Base-by-base conservation (phyloP, 331 rosid genomes). In the Pyrus hybrid region DNA sequence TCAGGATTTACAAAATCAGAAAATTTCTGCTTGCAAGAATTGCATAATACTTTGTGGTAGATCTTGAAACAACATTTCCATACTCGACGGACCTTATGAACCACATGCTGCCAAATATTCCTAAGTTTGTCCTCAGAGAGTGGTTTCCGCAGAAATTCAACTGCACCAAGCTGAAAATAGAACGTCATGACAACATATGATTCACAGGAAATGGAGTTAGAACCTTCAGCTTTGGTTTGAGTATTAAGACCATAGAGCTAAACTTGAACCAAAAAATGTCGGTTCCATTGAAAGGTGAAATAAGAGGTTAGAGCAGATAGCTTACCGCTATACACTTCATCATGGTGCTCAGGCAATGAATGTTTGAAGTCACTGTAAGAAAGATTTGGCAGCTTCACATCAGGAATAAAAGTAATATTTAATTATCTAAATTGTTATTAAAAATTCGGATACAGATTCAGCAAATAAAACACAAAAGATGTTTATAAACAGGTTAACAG, bases 41-140 rank as follows among this genome's bases (percentile, higher is more conserved):
- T 30, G 47, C 60, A 64, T 61, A 61, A 23, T 47, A 72, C 57
- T 71, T 61, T 71, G 73, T 49, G 58, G 62, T 7, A 67, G 51
- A 76, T 56, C 41, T 54, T n/a, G 73, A 65, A 35, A 75, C 57
- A 74, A 54, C 43, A 63, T 43, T 53, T 14, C 74, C n/a, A 49
- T 11, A 61, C 77, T 76, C 70, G 18, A 80, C 93, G 32, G 63
- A 95, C 99, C 99, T 92, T 95, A 81, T 92, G 99, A 85, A 92
- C 96, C 58, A 92, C 99, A 81, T 95, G 99, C 91, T 95, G 99
- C 99, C 99, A 95, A 74, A 95, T 88, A 76, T 95, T 91, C 90
- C 85, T 87, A 41, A 95, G 91, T 83, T 92, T 95, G 60, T 92
- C 99, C 69, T 92, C 98, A 0, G 94, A 92, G 51, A 95, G 90